A percentile compares a stretch with the other conserved stretches of the same genome.
Evolutionary conservation across 768 basidiomycete species (phyloP).

Genomic region (Mrakia frigida): DNA sequence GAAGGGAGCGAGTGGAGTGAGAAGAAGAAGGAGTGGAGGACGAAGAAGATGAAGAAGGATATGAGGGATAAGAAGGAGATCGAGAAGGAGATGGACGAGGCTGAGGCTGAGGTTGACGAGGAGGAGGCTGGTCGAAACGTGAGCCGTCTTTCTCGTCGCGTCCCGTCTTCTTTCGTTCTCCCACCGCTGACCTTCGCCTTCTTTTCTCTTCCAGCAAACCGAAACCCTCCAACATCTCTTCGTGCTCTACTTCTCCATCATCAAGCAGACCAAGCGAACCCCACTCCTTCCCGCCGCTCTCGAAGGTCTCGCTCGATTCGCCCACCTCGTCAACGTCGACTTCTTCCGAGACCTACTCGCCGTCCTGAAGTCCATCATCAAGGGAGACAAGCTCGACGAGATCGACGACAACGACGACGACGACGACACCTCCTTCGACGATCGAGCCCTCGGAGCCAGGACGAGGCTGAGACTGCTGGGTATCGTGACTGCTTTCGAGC

Average conservation of each 20-base stretch:
- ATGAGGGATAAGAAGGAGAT: slow-evolving; percentile 85
- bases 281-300: slow-evolving; percentile 76
- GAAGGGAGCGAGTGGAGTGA: slow-evolving; percentile 47
- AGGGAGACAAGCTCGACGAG: slow-evolving; percentile 45
- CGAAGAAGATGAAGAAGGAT: slow-evolving; percentile 83
- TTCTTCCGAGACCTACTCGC: slow-evolving; percentile 94
- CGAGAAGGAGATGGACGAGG: slow-evolving; percentile 85
- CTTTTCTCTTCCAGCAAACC: slow-evolving; percentile 63
- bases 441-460: slow-evolving; percentile 48
- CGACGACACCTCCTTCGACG: slow-evolving; percentile 46
- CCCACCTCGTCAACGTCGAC: slow-evolving; percentile 95
- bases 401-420: slow-evolving; percentile 39
- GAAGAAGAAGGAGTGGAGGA: slow-evolving; percentile 61
- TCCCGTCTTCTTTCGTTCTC: slow-evolving; percentile 18
- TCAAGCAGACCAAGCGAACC: slow-evolving; percentile 76
- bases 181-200: neutral
- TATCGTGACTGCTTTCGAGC: slow-evolving; percentile 94
- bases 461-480: slow-evolving; percentile 57
- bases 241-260: slow-evolving; percentile 89
- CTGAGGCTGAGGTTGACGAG: slow-evolving; percentile 85
- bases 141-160: slow-evolving; percentile 42
- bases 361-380: slow-evolving; percentile 72
- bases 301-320: slow-evolving; percentile 85
- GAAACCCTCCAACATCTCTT: slow-evolving; percentile 97
- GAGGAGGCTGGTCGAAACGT: slow-evolving; percentile 81